phyloP scores from a whole-genome alignment of 129 eudicot genomes.

The Lactuca sativa region DNA sequence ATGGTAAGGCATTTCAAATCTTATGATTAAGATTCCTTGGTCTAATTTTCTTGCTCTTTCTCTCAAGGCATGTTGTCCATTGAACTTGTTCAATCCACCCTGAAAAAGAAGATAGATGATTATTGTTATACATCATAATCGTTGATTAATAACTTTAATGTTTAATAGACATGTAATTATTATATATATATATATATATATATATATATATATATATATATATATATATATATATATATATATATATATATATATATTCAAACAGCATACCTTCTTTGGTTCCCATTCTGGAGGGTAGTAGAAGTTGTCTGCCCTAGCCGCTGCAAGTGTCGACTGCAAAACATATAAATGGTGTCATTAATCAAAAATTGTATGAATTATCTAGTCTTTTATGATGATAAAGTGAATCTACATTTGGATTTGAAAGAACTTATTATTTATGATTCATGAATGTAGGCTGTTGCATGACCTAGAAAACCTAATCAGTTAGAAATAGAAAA shows the following conservation, averaged over 20 bases:
- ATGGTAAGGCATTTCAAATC: slow-evolving; percentile 96
- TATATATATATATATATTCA: too few species aligned
- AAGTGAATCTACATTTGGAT: too few species aligned
- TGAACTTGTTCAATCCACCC: slow-evolving; percentile 94
- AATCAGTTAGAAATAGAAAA: background rate
- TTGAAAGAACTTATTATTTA: too few species aligned
- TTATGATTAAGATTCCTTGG: slow-evolving; percentile 93
- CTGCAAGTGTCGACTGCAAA: slow-evolving; percentile 94
- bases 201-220: too few species aligned
- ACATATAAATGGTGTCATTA: slow-evolving; percentile 18
- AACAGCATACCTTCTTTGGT: slow-evolving; percentile 65
- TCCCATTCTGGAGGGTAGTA: slow-evolving; percentile 99
- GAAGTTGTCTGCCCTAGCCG: slow-evolving; percentile 97
- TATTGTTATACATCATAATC: slow-evolving; percentile 8
- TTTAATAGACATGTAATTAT: background rate
- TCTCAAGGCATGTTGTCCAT: slow-evolving; percentile 97
- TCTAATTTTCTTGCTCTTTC: slow-evolving; percentile 94
- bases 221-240: too few species aligned
- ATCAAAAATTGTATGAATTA: background rate
- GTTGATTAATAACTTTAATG: background rate
- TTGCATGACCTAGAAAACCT: background rate
- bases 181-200: too few species aligned
- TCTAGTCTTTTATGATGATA: background rate
- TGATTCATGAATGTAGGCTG: background rate
- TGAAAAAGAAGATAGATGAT: slow-evolving; percentile 28